Evolutionary conservation across 139 green algal species (phyloP).

Genomic region (Marvania coccoides): DNA sequence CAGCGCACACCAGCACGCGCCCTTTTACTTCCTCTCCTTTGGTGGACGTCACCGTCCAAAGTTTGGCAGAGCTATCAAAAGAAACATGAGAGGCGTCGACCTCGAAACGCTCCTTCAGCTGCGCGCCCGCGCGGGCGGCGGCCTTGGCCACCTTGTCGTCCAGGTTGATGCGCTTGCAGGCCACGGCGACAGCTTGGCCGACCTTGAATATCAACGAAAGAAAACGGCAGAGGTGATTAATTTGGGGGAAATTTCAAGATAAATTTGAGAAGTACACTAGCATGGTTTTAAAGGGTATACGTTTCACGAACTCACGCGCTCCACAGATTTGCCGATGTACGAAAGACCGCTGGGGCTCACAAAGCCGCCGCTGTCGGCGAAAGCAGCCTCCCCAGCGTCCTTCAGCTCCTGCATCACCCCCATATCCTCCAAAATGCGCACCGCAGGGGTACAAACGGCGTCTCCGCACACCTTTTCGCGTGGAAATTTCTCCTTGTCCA

Average conservation of each 20-base stretch:
- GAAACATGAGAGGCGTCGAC: conserved; percentile 36
- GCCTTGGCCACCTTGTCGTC: conserved; percentile 50
- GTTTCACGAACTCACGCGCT: conserved; percentile 15
- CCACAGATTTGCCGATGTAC: conserved; percentile 66
- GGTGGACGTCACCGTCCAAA: conserved; percentile 74
- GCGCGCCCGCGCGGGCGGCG: conserved; percentile 50
- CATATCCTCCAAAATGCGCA: conserved; percentile 63
- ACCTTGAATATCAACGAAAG: no score
- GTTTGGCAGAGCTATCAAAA: conserved; percentile 55
- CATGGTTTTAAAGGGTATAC: no score
- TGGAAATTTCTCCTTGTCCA: conserved; percentile 85
- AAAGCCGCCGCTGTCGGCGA: conserved; percentile 72
- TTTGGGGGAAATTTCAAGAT: no score
- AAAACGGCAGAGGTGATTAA: no score
- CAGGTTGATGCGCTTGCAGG: conserved; percentile 80
- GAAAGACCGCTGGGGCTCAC: conserved; percentile 67
- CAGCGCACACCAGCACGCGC: conserved; percentile 73
- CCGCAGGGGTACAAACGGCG: conserved; percentile 74
- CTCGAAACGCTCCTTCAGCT: conserved; percentile 80
- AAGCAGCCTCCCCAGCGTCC: conserved; percentile 77
- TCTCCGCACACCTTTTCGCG: conserved; percentile 46
- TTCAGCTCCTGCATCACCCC: conserved; percentile 71
- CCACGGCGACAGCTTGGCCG: conserved; percentile 67
- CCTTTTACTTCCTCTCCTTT: conserved; percentile 34
- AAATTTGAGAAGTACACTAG: no score